Evolutionary conservation across 495 filamentous ascomycete genomes (phyloP).

Genomic region (Daldinia bambusicola): DNA sequence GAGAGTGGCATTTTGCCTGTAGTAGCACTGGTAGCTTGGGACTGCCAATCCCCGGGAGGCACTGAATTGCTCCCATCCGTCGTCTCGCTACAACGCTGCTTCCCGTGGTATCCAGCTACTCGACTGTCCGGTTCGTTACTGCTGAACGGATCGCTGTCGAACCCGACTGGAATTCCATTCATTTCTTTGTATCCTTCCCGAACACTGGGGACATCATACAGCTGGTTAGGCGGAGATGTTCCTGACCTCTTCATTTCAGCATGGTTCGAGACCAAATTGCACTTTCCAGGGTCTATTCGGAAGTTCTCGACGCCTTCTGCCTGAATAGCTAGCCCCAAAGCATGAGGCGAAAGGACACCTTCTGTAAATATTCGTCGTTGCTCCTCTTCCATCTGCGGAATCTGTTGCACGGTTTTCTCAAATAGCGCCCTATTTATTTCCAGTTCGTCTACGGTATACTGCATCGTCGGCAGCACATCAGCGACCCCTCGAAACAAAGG

Average conservation of each 20-base stretch:
- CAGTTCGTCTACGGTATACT: slow-evolving; percentile 84
- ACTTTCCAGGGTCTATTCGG: slow-evolving; percentile 31
- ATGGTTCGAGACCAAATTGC: slow-evolving; percentile 32
- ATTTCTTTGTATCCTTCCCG: slow-evolving; percentile 49
- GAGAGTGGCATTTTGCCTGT: slow-evolving; percentile 67
- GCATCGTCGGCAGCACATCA: slow-evolving; percentile 83
- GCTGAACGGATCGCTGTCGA: slow-evolving; percentile 53
- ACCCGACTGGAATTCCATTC: slow-evolving; percentile 52
- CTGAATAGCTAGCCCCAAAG: slow-evolving; percentile 52
- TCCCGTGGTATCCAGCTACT: slow-evolving; percentile 46
- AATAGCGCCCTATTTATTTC: slow-evolving; percentile 77
- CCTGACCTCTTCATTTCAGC: slow-evolving; percentile 38
- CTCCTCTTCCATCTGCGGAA: slow-evolving; percentile 46
- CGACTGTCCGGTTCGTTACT: slow-evolving; percentile 44
- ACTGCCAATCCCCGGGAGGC: slow-evolving; percentile 61
- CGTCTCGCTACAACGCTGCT: slow-evolving; percentile 62
- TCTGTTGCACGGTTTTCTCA: slow-evolving; percentile 68
- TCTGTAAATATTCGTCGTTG: slow-evolving; percentile 44
- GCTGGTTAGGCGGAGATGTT: slow-evolving; percentile 33
- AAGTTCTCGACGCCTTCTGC: slow-evolving; percentile 38
- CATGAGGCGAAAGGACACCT: slow-evolving; percentile 53
- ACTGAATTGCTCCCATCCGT: slow-evolving; percentile 63
- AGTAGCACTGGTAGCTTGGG: slow-evolving; percentile 65
- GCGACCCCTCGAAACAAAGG: slow-evolving; percentile 89
- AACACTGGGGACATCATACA: slow-evolving; percentile 33